Conservation (phyloP, 1,284 basidiomycete species). For the Naganishia sp. region DNA sequence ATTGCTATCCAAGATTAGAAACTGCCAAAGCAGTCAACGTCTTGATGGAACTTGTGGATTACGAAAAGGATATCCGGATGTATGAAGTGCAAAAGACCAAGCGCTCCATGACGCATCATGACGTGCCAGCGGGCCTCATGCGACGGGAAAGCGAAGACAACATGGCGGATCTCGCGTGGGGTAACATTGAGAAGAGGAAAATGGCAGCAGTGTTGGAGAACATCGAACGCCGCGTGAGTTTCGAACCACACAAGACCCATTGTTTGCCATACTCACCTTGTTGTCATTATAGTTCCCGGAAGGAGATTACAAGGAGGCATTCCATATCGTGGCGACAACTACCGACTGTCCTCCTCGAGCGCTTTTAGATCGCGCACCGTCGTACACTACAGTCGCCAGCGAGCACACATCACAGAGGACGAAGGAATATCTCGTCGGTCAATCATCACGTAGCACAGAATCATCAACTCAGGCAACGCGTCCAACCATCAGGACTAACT, state of each 20-base stretch:
- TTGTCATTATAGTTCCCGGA: constrained; percentile 30
- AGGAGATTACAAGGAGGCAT: constrained; percentile 33
- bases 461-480: constrained; percentile 5
- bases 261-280: background rate
- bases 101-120: constrained; percentile 14
- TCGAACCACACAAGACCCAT: background rate
- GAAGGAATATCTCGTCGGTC: constrained; percentile 2
- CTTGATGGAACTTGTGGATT: constrained; percentile 50
- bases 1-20: constrained; percentile 50
- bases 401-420: constrained; percentile 13
- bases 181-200: constrained; percentile 31
- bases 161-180: constrained; percentile 29
- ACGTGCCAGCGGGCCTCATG: background rate
- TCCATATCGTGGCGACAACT: constrained; percentile 23
- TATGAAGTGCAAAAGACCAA: constrained; percentile 25
- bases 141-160: constrained; percentile 31
- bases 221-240: constrained; percentile 34
- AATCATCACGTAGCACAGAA: background rate
- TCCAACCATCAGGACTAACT: constrained; percentile 11
- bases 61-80: constrained; percentile 42
- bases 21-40: constrained; percentile 42
- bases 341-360: constrained; percentile 30
- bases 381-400: constrained; percentile 33
- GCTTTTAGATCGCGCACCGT: constrained; percentile 30
- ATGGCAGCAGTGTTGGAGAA: constrained; percentile 33